phyloP scores from a whole-genome alignment of 2,329 filamentous ascomycete genomes.

The Coniochaeta sp. region DNA sequence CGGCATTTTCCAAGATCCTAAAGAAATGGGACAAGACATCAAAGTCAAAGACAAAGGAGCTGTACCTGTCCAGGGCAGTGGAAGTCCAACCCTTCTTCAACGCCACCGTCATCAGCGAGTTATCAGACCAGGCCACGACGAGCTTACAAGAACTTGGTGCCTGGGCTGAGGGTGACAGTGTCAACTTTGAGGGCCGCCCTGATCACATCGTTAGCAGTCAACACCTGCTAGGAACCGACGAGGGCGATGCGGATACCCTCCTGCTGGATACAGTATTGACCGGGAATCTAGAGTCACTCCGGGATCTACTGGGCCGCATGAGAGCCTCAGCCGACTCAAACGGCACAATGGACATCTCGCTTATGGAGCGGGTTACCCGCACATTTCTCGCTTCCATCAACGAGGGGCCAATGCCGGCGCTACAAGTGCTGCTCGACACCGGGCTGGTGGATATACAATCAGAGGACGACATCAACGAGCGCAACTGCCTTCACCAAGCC shows the following conservation, averaged over 20 bases:
- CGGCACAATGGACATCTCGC: conserved; percentile 39
- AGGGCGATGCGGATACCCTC: conserved; percentile 83
- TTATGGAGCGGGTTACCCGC: conserved; percentile 73
- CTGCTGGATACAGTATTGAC: conserved; percentile 80
- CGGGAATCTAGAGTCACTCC: conserved; percentile 69
- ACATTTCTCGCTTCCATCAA: conserved; percentile 87
- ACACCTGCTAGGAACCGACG: conserved; percentile 66
- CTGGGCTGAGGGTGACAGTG: conserved; percentile 93
- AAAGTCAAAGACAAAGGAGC: conserved; percentile 96
- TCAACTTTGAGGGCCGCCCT: conserved; percentile 62
- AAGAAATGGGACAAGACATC: conserved; percentile 99
- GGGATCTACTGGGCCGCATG: conserved; percentile 76
- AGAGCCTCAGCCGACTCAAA: conserved; percentile 31
- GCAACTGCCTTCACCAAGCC: conserved; percentile 95
- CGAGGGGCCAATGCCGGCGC: conserved; percentile 70
- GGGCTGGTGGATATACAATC: conserved; percentile 82
- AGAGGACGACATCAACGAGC: conserved; percentile 95
- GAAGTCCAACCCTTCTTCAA: conserved; percentile 99
- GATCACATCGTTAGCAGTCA: conserved; percentile 61
- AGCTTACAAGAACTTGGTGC: conserved; percentile 89
- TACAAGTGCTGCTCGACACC: conserved; percentile 72
- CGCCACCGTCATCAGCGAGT: conserved; percentile 88
- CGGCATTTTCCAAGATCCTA: conserved; percentile 94
- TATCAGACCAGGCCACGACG: conserved; percentile 96
- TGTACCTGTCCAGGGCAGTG: conserved; percentile 91